A percentile compares a stretch with the other conserved stretches of the same genome.
phyloP scores from a whole-genome alignment of 371 early-diverging fungal species.

The Mucor plumbeus region DNA sequence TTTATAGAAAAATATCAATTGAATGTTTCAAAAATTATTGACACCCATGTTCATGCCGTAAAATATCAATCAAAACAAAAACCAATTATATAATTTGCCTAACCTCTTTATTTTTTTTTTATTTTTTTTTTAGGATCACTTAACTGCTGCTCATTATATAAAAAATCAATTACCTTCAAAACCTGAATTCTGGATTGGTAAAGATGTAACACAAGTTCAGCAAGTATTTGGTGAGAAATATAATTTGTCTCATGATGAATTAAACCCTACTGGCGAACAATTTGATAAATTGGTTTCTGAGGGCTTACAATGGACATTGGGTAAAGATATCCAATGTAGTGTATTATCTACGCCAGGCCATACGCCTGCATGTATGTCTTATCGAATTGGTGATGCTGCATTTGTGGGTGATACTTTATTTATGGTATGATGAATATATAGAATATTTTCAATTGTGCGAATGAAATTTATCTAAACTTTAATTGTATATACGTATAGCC shows the following conservation, averaged over 20 bases:
- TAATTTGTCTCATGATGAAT: constrained; percentile 30
- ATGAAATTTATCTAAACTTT: constrained; percentile 8
- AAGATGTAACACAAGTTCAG: constrained; percentile 44
- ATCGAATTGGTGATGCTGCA: constrained; percentile 52
- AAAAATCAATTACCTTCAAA: constrained; percentile 35
- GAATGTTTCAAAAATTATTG: constrained; percentile 51
- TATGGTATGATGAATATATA: constrained; percentile 36
- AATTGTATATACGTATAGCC: constrained; percentile 31
- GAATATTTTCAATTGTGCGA: too few species aligned
- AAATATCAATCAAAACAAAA: background rate
- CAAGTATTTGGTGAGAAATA: constrained; percentile 45
- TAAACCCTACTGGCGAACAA: constrained; percentile 39
- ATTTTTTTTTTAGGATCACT: constrained; percentile 52
- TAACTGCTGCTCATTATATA: constrained; percentile 46
- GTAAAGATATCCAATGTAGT: constrained; percentile 44
- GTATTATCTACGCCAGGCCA: constrained; percentile 51
- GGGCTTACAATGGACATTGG: constrained; percentile 41
- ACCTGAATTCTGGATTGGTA: constrained; percentile 52
- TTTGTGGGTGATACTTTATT: constrained; percentile 56
- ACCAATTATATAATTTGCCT: background rate
- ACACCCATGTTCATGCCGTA: constrained; percentile 58
- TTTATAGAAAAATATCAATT: constrained; percentile 38
- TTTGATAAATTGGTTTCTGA: constrained; percentile 40
- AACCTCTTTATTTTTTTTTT: too few species aligned
- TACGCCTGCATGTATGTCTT: constrained; percentile 54